These are phyloP conservation scores for Penicillium verrucosum DNA, from an alignment of 2,329 filamentous ascomycete species.

Conservation along the genomic window DNA sequence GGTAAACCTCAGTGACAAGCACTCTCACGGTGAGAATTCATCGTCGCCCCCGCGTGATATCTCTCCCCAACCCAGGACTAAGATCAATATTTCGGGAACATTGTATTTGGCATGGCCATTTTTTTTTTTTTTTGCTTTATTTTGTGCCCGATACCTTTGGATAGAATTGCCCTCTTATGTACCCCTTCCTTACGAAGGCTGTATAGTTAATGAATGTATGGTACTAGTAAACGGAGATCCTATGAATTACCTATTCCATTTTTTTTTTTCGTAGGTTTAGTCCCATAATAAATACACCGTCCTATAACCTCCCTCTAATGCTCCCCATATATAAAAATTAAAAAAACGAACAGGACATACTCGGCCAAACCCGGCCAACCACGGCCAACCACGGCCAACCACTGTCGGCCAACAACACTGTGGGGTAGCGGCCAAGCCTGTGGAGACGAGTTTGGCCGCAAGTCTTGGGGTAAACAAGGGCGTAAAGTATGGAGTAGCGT, in stretches of 20 bases:
- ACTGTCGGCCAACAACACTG: not conserved
- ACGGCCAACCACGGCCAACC: not conserved
- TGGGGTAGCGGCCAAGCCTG: not conserved
- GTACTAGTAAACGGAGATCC: not conserved
- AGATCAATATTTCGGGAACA: not conserved
- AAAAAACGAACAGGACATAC: not conserved
- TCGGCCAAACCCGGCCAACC: not conserved
- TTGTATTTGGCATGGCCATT: not conserved
- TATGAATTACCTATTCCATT: not conserved
- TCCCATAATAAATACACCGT: not conserved
- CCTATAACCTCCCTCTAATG: not conserved
- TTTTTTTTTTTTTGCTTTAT: not conserved
- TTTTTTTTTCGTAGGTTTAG: too few relatives aligned
- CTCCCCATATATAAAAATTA: not conserved
- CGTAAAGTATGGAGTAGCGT: too few relatives aligned
- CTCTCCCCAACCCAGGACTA: not conserved
- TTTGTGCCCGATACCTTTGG: not conserved
- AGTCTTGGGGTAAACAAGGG: too few relatives aligned
- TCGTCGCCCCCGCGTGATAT: not conserved
- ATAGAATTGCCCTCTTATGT: not conserved
- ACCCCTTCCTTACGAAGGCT: not conserved
- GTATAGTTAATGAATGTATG: not conserved
- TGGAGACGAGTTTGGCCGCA: not conserved
- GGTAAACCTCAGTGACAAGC: conserved; percentile 51
- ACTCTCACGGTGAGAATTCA: conserved; percentile 24